These are phyloP conservation scores for Aspergillus pseudonomiae DNA, from an alignment of 2,329 filamentous ascomycete species.

Conservation along the genomic window DNA sequence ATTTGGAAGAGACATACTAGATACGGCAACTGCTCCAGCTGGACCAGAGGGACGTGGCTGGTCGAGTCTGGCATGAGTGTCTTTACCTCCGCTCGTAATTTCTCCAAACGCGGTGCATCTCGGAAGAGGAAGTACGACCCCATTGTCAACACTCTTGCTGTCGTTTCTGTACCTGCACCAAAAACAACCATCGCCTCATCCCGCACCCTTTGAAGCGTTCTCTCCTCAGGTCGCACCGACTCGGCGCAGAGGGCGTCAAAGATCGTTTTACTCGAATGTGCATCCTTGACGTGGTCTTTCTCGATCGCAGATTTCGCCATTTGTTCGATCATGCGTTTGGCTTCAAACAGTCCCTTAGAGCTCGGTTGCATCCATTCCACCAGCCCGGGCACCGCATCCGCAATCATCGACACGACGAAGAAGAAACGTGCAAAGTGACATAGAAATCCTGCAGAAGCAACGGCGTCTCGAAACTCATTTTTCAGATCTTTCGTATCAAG, in stretches of 20 bases:
- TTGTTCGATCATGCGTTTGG: not conserved
- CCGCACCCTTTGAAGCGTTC: slow-evolving; percentile 17
- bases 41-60: slow-evolving; percentile 10
- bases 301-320: not conserved
- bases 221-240: slow-evolving; percentile 15
- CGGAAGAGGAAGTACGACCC: slow-evolving; percentile 22
- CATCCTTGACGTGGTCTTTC: not conserved
- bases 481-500: not conserved
- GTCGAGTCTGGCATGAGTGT: slow-evolving; percentile 14
- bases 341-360: not conserved
- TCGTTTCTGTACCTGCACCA: slow-evolving; percentile 30
- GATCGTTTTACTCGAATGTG: slow-evolving; percentile 1
- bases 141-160: slow-evolving; percentile 22
- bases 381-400: not conserved
- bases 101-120: slow-evolving; percentile 17
- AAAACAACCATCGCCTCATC: slow-evolving; percentile 27
- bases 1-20: slow-evolving; percentile 7
- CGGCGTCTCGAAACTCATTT: not conserved
- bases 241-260: slow-evolving; percentile 10
- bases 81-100: slow-evolving; percentile 22
- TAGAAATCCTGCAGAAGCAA: not conserved
- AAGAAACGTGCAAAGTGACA: not conserved
- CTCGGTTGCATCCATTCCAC: not conserved
- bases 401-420: not conserved
- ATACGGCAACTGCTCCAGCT: slow-evolving; percentile 26